These are phyloP conservation scores for Fusarium euwallaceae DNA, from an alignment of 2,329 filamentous ascomycete genomes.

Conservation along the genomic window DNA sequence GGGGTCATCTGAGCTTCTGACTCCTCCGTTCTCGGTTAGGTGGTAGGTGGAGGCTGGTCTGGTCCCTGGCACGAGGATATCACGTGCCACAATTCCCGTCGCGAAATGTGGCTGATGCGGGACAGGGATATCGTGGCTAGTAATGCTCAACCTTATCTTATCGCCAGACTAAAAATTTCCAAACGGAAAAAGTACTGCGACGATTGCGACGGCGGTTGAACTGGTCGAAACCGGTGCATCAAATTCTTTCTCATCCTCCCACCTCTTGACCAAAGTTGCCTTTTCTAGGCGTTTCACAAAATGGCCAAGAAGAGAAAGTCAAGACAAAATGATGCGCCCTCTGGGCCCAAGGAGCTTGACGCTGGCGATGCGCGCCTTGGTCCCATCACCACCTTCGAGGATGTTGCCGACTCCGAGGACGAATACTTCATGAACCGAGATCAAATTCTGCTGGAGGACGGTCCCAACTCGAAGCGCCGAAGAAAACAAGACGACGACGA, in stretches of 20 bases:
- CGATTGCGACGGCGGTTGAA: conserved; percentile 9
- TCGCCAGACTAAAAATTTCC: conserved; percentile 32
- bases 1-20: neutral
- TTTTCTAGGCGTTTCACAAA: neutral
- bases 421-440: conserved; percentile 92
- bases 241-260: neutral
- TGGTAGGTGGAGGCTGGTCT: neutral
- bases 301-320: conserved; percentile 81
- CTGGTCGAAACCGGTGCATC: neutral
- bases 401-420: conserved; percentile 94
- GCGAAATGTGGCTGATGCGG: conserved; percentile 3
- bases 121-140: neutral
- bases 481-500: conserved; percentile 81
- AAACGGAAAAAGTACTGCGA: conserved; percentile 36
- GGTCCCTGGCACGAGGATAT: neutral
- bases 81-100: neutral
- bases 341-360: conserved; percentile 68
- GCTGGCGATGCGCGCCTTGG: conserved; percentile 72
- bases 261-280: neutral
- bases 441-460: conserved; percentile 87
- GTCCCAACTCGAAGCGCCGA: conserved; percentile 81
- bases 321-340: conserved; percentile 58
- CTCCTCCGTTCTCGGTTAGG: neutral
- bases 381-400: conserved; percentile 75
- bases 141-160: conserved; percentile 29